These are phyloP conservation scores for Eremomyces bilateralis DNA, from an alignment of 495 filamentous ascomycete species.

Conservation along the genomic window DNA sequence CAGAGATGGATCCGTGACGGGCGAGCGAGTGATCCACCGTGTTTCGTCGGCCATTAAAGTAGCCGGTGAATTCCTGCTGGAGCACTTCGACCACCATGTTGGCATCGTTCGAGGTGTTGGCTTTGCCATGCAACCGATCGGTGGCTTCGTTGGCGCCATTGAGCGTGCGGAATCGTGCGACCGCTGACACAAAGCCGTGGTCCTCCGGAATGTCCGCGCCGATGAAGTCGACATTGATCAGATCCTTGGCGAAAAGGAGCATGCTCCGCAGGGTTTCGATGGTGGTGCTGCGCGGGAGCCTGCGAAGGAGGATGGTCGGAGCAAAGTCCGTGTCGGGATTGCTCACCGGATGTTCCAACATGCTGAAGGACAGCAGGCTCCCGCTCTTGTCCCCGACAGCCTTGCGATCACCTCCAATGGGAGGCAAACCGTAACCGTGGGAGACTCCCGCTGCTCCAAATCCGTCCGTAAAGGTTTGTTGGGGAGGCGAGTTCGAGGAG, in stretches of 20 bases:
- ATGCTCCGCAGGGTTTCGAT: slow-evolving; percentile 56
- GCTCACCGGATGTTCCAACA: slow-evolving; percentile 5
- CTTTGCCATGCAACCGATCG: slow-evolving; percentile 57
- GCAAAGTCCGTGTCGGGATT: slow-evolving; percentile 10
- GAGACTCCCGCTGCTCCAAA: slow-evolving; percentile 4
- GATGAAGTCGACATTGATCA: slow-evolving; percentile 52
- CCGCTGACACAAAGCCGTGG: slow-evolving; percentile 46
- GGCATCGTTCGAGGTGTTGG: slow-evolving; percentile 49
- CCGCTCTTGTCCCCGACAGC: slow-evolving; percentile 7
- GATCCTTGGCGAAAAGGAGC: slow-evolving; percentile 68
- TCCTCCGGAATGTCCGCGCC: slow-evolving; percentile 43
- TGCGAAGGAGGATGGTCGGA: slow-evolving; percentile 45
- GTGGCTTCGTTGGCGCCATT: slow-evolving; percentile 58
- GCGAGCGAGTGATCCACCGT: slow-evolving; percentile 8
- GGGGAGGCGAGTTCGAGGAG: slow-evolving; percentile 14
- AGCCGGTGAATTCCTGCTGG: slow-evolving; percentile 11
- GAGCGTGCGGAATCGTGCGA: slow-evolving; percentile 51
- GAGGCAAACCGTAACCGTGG: slow-evolving; percentile 9
- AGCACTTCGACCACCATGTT: slow-evolving; percentile 63
- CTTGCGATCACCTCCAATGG: slow-evolving; percentile 10
- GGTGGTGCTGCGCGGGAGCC: slow-evolving; percentile 50
- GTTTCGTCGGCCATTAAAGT: slow-evolving; percentile 27
- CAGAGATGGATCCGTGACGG: not conserved
- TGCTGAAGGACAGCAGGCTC: slow-evolving; percentile 11
- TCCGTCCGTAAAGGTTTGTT: slow-evolving; percentile 8